These are phyloP conservation scores for Crucihimalaya himalaica DNA, from an alignment of 345 rosid genomes.

Conservation along the genomic window DNA sequence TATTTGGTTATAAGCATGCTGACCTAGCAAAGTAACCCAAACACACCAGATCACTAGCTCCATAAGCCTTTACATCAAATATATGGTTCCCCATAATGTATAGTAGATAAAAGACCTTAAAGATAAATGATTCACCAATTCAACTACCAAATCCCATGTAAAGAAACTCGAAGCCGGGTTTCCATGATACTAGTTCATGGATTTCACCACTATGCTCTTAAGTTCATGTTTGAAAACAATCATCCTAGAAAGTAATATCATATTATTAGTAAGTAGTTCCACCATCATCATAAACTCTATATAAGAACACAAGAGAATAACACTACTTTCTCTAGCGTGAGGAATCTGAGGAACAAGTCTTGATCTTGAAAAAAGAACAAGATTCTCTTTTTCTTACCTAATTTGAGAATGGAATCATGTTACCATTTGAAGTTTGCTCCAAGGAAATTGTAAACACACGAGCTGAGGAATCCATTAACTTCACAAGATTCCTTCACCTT, in stretches of 20 bases:
- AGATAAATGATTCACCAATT: neutral
- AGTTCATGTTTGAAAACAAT: neutral
- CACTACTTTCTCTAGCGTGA: conserved; percentile 16
- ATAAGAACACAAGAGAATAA: conserved; percentile 8
- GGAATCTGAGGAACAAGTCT: conserved; percentile 32
- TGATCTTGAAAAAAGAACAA: conserved; percentile 25
- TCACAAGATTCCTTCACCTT: conserved; percentile 24
- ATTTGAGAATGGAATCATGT: conserved; percentile 28
- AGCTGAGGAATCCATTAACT: conserved; percentile 29
- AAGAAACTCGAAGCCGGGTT: neutral
- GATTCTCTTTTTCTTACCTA: conserved; percentile 32
- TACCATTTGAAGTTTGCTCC: conserved; percentile 36
- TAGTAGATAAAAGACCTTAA: neutral
- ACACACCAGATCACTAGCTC: conserved; percentile 8
- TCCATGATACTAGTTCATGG: neutral
- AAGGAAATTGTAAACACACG: conserved; percentile 30
- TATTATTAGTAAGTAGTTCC: neutral
- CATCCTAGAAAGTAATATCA: neutral
- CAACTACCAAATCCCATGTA: neutral
- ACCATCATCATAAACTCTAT: neutral
- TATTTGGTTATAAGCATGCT: neutral
- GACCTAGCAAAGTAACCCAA: conserved; percentile 4
- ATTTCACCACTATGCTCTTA: neutral
- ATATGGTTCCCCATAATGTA: neutral
- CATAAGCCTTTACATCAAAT: neutral